These are phyloP conservation scores for Exophiala viscosa DNA, from an alignment of 2,329 filamentous ascomycete species.

Conservation along the genomic window DNA sequence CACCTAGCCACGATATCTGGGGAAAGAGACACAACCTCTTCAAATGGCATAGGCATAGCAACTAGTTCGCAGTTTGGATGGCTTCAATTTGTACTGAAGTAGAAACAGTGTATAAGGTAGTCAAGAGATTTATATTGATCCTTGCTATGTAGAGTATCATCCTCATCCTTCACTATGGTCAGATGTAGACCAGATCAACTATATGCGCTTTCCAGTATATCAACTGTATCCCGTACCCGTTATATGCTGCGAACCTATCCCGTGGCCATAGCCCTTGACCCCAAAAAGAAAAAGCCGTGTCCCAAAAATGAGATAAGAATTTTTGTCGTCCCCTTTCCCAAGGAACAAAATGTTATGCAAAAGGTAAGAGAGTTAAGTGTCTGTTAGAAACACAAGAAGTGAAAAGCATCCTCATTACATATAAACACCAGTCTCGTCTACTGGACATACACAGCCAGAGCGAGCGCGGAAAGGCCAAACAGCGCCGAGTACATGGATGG, in stretches of 20 bases:
- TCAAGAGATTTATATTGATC: no score
- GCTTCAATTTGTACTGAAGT: no score
- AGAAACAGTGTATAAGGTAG: no score
- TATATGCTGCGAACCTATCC: neutral
- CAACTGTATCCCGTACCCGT: neutral
- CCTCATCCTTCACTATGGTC: no score
- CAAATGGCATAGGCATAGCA: no score
- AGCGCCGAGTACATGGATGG: neutral
- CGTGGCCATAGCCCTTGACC: neutral
- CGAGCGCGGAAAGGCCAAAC: slow-evolving; percentile 3
- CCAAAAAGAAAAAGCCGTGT: neutral
- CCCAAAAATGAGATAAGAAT: no score
- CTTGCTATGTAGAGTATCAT: no score
- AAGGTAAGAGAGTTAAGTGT: neutral
- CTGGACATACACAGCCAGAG: neutral
- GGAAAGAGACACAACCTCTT: no score
- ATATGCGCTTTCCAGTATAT: neutral
- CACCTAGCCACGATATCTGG: no score
- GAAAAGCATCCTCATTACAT: neutral
- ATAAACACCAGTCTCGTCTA: neutral
- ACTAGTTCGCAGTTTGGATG: no score
- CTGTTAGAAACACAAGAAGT: neutral
- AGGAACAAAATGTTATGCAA: neutral
- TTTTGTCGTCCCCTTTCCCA: no score
- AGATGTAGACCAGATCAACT: neutral